Conservation (phyloP, 768 basidiomycete species). For the Russula earlei region DNA sequence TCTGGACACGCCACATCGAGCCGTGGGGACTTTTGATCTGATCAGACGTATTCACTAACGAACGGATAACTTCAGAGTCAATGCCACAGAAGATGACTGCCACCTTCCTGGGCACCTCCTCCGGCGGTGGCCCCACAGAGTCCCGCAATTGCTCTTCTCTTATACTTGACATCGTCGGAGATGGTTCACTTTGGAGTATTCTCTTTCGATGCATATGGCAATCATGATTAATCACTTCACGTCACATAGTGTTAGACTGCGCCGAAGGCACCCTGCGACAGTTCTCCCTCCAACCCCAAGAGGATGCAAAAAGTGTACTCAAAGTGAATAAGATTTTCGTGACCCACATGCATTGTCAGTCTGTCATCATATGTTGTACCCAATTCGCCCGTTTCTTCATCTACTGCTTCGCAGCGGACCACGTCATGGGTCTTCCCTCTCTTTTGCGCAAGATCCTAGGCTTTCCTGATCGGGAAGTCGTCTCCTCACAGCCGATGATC, state of each 20-base stretch:
- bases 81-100: constrained; percentile 39
- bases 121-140: constrained; percentile 65
- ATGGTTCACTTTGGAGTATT: constrained; percentile 62
- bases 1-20: no score
- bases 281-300: constrained; percentile 45
- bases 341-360: constrained; percentile 71
- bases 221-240: background rate
- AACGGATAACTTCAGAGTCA: no score
- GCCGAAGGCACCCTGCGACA: constrained; percentile 74
- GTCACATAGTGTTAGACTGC: constrained; percentile 86
- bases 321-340: constrained; percentile 64
- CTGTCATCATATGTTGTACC: no score
- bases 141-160: constrained; percentile 73
- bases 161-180: constrained; percentile 45
- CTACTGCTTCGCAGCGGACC: constrained; percentile 42
- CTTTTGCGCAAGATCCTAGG: constrained; percentile 50
- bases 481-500: constrained; percentile 34
- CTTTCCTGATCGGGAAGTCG: constrained; percentile 32
- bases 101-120: constrained; percentile 69
- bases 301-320: constrained; percentile 24
- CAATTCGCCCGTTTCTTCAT: background rate
- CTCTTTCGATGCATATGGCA: constrained; percentile 6
- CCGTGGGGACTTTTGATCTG: no score
- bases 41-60: no score
- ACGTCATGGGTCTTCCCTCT: constrained; percentile 65